phyloP scores from a whole-genome alignment of 2,329 filamentous ascomycete species.

The Fusarium aywerte region DNA sequence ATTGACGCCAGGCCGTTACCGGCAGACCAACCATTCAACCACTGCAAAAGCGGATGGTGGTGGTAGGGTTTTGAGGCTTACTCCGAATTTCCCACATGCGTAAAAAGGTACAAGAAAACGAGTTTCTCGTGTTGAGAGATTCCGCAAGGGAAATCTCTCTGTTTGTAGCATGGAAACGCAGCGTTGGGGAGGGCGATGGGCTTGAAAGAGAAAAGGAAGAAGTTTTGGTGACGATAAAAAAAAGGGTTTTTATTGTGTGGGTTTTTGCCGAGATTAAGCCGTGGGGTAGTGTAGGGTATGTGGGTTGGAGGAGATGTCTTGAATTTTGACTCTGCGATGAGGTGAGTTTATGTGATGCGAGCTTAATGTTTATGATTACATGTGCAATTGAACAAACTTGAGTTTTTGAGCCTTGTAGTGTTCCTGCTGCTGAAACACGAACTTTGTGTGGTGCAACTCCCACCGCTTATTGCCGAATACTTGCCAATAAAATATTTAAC shows the following conservation, averaged over 20 bases:
- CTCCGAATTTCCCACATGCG: slow-evolving; percentile 99
- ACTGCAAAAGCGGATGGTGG: slow-evolving; percentile 28
- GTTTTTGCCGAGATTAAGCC: slow-evolving; percentile 24
- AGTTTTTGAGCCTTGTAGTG: too few species aligned
- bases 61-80: slow-evolving; percentile 79
- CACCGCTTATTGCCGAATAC: too few species aligned
- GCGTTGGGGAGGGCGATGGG: slow-evolving; percentile 85
- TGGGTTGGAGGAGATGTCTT: not conserved
- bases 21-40: slow-evolving; percentile 69
- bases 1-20: slow-evolving; percentile 87
- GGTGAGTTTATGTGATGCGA: not conserved
- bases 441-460: too few species aligned
- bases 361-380: too few species aligned
- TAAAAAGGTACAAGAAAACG: not conserved
- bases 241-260: slow-evolving; percentile 35
- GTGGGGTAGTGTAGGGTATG: slow-evolving; percentile 25
- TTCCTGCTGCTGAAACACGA: too few species aligned
- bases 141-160: slow-evolving; percentile 56
- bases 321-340: not conserved
- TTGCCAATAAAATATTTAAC: too few species aligned
- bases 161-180: slow-evolving; percentile 96
- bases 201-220: slow-evolving; percentile 13
- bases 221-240: slow-evolving; percentile 57
- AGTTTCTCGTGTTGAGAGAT: slow-evolving; percentile 28
- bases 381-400: too few species aligned